Base-by-base conservation (phyloP, 1,284 basidiomycete species). In the Cystobasidiaceae sp. region DNA sequence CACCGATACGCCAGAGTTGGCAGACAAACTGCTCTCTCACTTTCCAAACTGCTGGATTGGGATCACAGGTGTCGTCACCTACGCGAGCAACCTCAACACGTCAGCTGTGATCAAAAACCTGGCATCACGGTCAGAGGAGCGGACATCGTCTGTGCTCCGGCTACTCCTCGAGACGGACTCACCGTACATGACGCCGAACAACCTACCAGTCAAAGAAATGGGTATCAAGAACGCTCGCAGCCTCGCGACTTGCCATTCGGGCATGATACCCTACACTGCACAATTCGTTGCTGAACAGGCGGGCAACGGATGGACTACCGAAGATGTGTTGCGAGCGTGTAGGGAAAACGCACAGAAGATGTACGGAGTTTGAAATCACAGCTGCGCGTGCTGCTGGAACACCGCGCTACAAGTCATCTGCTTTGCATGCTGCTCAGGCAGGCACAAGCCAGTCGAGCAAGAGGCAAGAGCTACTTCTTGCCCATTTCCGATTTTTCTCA, bases 251-350 rank as follows among this genome's bases (percentile, higher is more conserved):
- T 87, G 82, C 57, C 88, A 89, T 72, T 84, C 83, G 0, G 87
- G 82, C 0, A 89, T 90, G 86, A 82, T 90, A 4, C 88, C 88
- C 0, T 90, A 87, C 87, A 86, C 86, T 0, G 87, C 88, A 0
- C 83, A 85, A 70, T 89, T 85, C 71, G 83, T 87, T 0, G 84
- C 86, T 1, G 76, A 76, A 1, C 46, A 4, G 3, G 41, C 59
- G 2, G 67, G 60, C 11, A 56, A 52, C 23, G 51, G 32, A 0
- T 87, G 84, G 83, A 80, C 81, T 50, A 76, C 82, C 0, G 81
- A 82, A 60, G 76, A 79, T 32, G 83, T 89, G 3, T 80, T 89
- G 82, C 74, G 71, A 25, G 80, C 81, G n/a, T 83, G 84, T 3
- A 82, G 84, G 68, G 81, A 83, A 71, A 89, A 89, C 71, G 87